A percentile compares a stretch with the other conserved stretches of the same genome.
These are phyloP conservation scores for Colletotrichum coccodes DNA, from an alignment of 2,329 filamentous ascomycete genomes.

Conservation along the genomic window DNA sequence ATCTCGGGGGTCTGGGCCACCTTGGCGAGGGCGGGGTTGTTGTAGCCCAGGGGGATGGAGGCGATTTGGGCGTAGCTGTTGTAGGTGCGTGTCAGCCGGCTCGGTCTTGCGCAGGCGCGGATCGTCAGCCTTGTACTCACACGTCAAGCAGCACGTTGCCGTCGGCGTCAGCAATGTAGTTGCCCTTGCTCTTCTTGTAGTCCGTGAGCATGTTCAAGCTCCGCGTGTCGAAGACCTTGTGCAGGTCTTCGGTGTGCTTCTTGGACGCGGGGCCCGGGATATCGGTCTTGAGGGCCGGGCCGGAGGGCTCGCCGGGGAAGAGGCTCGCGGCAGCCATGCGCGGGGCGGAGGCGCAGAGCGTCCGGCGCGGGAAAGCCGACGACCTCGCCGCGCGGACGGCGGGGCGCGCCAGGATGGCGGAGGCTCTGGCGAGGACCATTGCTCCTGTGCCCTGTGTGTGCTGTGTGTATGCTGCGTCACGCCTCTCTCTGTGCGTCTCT, in stretches of 20 bases:
- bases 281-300: conserved; percentile 63
- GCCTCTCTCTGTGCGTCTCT: neutral
- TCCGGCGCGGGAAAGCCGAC: conserved; percentile 9
- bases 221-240: conserved; percentile 85
- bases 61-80: conserved; percentile 87
- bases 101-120: no score
- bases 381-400: conserved; percentile 19
- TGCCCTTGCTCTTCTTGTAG: conserved; percentile 79
- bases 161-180: conserved; percentile 81
- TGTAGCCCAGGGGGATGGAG: conserved; percentile 92
- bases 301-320: conserved; percentile 60
- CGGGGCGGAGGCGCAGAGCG: conserved; percentile 26
- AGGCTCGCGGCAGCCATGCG: conserved; percentile 41
- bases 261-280: conserved; percentile 83
- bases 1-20: conserved; percentile 82
- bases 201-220: conserved; percentile 86
- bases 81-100: neutral
- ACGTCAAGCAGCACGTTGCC: conserved; percentile 80
- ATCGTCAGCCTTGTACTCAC: no score
- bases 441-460: neutral
- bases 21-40: conserved; percentile 80
- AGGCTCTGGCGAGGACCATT: conserved; percentile 31
- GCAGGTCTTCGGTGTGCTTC: conserved; percentile 74
- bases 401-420: conserved; percentile 25
- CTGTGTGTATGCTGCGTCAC: neutral